Conservation (phyloP, 371 early-diverging fungal species). For the Syncephalastrum contaminatum region DNA sequence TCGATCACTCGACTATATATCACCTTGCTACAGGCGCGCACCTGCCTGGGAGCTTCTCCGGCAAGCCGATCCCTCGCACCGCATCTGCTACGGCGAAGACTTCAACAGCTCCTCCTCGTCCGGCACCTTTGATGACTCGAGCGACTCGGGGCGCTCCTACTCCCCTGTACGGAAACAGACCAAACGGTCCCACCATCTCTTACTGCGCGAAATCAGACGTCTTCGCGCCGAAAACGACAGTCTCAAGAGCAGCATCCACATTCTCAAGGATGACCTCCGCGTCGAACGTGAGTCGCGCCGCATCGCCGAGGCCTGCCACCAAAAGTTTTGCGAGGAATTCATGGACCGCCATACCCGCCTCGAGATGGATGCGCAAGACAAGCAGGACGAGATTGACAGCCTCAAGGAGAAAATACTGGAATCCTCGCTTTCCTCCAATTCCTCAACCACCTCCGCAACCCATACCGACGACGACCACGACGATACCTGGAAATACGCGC, state of each 20-base stretch:
- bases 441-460: not conserved
- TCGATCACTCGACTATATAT: no score
- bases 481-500: constrained; percentile 9
- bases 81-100: no score
- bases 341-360: constrained; percentile 22
- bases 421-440: not conserved
- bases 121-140: not conserved
- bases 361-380: constrained; percentile 30
- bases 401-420: constrained; percentile 26
- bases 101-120: constrained; percentile 11
- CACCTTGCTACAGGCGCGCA: no score
- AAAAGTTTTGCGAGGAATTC: constrained; percentile 31
- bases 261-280: constrained; percentile 37
- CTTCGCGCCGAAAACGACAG: constrained; percentile 39
- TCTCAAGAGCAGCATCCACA: constrained; percentile 29
- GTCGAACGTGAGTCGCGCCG: constrained; percentile 32
- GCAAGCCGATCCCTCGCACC: no score
- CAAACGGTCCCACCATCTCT: constrained; percentile 19
- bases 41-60: no score
- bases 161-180: constrained; percentile 15
- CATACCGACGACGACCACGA: constrained; percentile 11
- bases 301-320: constrained; percentile 38
- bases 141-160: constrained; percentile 3
- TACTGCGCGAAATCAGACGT: constrained; percentile 42
- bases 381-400: constrained; percentile 27